Percentiles rank a stretch among this genome's conserved stretches.
phyloP scores from a whole-genome alignment of 148 eudicot species.

The Gaultheria prostrata region DNA sequence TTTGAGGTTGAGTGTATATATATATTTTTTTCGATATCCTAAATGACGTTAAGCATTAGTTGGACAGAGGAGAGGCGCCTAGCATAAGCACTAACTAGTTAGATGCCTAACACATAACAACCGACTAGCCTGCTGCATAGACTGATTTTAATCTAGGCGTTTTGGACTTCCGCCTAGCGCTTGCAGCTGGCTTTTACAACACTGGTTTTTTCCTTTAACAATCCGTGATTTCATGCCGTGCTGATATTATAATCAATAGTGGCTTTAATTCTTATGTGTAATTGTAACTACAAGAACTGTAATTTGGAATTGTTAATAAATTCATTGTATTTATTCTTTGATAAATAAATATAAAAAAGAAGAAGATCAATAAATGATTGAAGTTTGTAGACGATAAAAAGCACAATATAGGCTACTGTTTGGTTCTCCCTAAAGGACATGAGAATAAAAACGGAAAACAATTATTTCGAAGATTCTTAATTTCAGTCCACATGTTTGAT shows the following conservation, averaged over 20 bases:
- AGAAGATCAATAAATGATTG: not conserved
- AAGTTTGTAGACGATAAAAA: not conserved
- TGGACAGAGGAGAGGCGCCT: no score
- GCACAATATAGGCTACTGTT: not conserved
- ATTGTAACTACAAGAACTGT: not conserved
- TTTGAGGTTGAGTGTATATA: not conserved
- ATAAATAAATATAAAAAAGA: not conserved
- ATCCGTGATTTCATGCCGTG: no score
- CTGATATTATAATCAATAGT: no score
- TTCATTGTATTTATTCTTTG: not conserved
- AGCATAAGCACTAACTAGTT: no score
- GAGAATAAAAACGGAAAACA: not conserved
- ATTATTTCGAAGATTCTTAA: not conserved
- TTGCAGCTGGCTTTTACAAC: no score
- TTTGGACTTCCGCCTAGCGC: no score
- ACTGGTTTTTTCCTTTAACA: not conserved
- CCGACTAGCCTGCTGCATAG: no score
- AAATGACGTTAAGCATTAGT: no score
- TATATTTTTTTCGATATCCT: no score
- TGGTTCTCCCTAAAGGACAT: not conserved
- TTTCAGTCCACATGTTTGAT: conserved; percentile 10
- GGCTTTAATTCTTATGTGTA: no score
- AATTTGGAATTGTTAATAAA: not conserved
- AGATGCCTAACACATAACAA: no score
- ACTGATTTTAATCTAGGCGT: no score